Base-by-base conservation (phyloP, 2,329 filamentous ascomycete genomes). In the Capronia coronata region DNA sequence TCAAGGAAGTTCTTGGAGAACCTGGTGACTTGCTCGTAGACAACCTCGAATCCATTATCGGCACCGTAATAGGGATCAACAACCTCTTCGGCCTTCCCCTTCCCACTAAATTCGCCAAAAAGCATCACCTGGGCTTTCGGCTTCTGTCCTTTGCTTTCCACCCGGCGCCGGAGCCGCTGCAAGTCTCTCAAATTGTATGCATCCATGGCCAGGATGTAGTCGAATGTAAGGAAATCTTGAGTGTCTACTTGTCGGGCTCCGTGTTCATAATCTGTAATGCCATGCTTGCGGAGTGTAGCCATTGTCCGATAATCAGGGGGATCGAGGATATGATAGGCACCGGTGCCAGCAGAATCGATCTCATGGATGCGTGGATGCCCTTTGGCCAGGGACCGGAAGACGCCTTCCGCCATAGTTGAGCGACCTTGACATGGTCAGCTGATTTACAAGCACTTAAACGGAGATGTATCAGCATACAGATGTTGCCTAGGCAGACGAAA, bases 161-260 rank as follows among this genome's bases (percentile, higher is more conserved):
- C 63, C 61, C 59, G 63, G 7, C 61, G 58, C 8, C 75, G 71
- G 34, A 59, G 34, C 38, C 52, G 50, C 58, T 77, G 78, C 58
- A 78, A 73, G 51, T 80, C 74, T 61, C 81, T 67, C 38, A 94
- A 72, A 65, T 97, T 97, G 39, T 82, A 79, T 42, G 79, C 75
- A 65, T 98, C 93, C 93, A 98, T 98, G 53, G 87, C 90, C 49
- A 98, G 82, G 52, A 98, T 82, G 69, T 94, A 97, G 68, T 97
- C 88, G 63, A 96, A 97, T 13, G 77, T 75, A 48, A 82, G 72
- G 61, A 97, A 94, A 68, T 98, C 93, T 44, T 77, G 76, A 1
- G 74, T 68, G 66, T 69, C 65, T 65, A 94, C 82, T 67, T 86
- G 84, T 45, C 89, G 82, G 16, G 88, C 90, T 1, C 74, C 71